phyloP scores from a whole-genome alignment of 768 basidiomycete species.

The Hysterangium stoloniferum region DNA sequence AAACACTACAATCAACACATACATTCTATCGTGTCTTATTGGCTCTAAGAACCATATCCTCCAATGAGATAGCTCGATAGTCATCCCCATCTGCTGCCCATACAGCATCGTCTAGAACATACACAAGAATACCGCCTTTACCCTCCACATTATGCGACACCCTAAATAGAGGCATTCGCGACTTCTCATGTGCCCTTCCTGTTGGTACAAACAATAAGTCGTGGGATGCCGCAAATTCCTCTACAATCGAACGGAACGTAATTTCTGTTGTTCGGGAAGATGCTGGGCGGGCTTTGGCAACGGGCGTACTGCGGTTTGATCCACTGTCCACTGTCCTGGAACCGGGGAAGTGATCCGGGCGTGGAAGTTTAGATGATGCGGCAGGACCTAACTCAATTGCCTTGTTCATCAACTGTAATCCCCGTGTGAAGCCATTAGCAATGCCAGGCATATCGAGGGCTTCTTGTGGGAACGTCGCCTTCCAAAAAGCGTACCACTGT shows the following conservation, averaged over 20 bases:
- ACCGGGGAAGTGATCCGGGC: constrained; percentile 47
- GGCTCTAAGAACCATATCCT: constrained; percentile 79
- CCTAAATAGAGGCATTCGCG: constrained; percentile 85
- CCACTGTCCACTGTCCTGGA: constrained; percentile 20
- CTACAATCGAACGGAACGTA: constrained; percentile 89
- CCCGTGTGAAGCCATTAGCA: constrained; percentile 74
- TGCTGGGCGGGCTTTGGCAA: constrained; percentile 26
- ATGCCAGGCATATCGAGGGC: constrained; percentile 62
- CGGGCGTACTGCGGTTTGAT: constrained; percentile 33
- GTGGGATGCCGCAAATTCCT: constrained; percentile 78
- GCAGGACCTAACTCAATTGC: constrained; percentile 82
- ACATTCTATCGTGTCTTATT: constrained; percentile 5
- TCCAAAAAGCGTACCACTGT: constrained; percentile 92
- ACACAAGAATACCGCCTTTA: constrained; percentile 80
- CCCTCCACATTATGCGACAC: constrained; percentile 75
- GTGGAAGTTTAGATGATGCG: constrained; percentile 57
- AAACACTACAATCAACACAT: no score
- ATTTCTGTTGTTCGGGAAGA: constrained; percentile 67
- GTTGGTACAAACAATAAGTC: constrained; percentile 87
- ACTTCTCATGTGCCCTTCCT: constrained; percentile 75
- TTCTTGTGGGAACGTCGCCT: constrained; percentile 61
- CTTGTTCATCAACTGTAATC: constrained; percentile 89
- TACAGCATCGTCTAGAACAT: constrained; percentile 88
- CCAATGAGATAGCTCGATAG: constrained; percentile 73
- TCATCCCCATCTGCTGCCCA: constrained; percentile 69